These are phyloP conservation scores for Kurtzmaniella fragi DNA, from an alignment of 805 yeast species.

Conservation along the genomic window DNA sequence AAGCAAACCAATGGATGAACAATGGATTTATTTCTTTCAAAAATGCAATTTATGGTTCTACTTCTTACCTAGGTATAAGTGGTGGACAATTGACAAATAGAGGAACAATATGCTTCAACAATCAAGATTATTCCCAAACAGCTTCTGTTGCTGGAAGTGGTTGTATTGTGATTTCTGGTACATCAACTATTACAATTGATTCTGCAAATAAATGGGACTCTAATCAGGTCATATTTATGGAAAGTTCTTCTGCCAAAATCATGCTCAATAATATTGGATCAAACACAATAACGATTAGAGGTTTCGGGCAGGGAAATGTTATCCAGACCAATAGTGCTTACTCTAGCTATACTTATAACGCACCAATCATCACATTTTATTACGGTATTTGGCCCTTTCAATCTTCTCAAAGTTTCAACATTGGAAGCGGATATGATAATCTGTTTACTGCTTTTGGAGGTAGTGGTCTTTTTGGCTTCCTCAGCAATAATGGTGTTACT, in stretches of 20 bases:
- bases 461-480: no score
- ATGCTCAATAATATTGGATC: slow-evolving; percentile 15
- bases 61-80: slow-evolving; percentile 10
- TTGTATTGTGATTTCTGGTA: slow-evolving; percentile 13
- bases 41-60: no score
- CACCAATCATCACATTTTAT: not conserved
- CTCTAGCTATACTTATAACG: no score
- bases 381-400: not conserved
- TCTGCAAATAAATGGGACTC: slow-evolving; percentile 10
- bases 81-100: slow-evolving; percentile 4
- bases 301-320: slow-evolving; percentile 1
- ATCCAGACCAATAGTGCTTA: no score
- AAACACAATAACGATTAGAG: slow-evolving; percentile 2
- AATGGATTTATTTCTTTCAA: no score
- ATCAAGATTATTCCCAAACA: slow-evolving; percentile 10
- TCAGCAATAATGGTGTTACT: no score
- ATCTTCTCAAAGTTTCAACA: not conserved
- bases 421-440: slow-evolving; percentile 2
- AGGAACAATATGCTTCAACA: slow-evolving; percentile 13
- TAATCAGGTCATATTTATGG: slow-evolving; percentile 13
- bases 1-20: no score
- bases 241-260: slow-evolving; percentile 6
- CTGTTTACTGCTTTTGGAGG: no score
- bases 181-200: no score
- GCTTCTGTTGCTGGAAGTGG: slow-evolving; percentile 14